These are phyloP conservation scores for Cercospora sesami DNA, from an alignment of 2,329 filamentous ascomycete species.

Conservation along the genomic window DNA sequence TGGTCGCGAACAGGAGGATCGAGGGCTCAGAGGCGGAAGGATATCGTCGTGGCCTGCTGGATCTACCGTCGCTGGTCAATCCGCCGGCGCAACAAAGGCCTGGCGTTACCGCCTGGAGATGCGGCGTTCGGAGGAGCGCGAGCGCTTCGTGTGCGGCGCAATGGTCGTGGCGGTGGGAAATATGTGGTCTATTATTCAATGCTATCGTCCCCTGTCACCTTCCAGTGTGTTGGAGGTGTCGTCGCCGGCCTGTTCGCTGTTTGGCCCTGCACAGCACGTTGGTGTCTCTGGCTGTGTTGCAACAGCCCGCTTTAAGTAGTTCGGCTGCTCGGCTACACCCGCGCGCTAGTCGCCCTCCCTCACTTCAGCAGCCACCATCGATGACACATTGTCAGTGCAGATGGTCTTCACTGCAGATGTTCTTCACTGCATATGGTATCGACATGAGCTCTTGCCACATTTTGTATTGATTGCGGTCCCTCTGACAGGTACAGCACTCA, in stretches of 20 bases:
- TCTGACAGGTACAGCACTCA: not conserved
- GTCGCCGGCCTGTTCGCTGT: slow-evolving; percentile 5
- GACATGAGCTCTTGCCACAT: not conserved
- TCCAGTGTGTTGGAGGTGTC: slow-evolving; percentile 6
- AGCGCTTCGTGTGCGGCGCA: slow-evolving; percentile 10
- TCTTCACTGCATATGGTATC: not conserved
- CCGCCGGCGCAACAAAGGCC: slow-evolving; percentile 8
- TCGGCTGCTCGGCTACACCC: not conserved
- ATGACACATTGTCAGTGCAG: not conserved
- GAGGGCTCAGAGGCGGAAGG: not conserved
- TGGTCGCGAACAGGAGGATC: not conserved
- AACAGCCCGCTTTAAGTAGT: slow-evolving; percentile 7
- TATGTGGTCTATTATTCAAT: slow-evolving; percentile 12
- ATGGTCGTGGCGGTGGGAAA: not conserved
- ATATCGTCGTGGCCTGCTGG: not conserved
- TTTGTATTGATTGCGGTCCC: not conserved
- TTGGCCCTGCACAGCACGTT: slow-evolving; percentile 1
- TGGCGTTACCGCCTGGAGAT: slow-evolving; percentile 4
- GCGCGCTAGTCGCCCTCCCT: slow-evolving; percentile 1
- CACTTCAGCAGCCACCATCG: not conserved
- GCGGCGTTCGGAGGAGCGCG: slow-evolving; percentile 14
- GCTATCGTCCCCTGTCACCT: slow-evolving; percentile 5
- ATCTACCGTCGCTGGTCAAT: not conserved
- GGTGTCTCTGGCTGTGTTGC: slow-evolving; percentile 12
- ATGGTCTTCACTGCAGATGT: not conserved